These are phyloP conservation scores for Arabis hirsuta DNA, from an alignment of 345 rosid species.

Conservation along the genomic window DNA sequence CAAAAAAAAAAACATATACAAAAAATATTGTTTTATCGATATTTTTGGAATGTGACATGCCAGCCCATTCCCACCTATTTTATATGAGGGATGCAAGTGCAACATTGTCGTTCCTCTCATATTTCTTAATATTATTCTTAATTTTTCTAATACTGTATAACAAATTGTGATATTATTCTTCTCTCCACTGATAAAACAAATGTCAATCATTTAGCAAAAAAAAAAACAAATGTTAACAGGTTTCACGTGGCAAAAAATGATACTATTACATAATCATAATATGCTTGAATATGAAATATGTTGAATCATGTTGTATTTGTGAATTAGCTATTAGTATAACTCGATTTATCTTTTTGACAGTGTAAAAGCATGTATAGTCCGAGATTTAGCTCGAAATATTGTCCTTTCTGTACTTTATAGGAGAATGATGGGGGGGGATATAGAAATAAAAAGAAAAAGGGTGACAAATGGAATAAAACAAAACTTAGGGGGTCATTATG, in stretches of 20 bases:
- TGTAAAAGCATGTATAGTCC: neutral
- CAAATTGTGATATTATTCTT: neutral
- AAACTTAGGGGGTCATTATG: conserved; percentile 33
- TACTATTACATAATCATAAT: neutral
- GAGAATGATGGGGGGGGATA: neutral
- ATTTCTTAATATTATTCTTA: conserved; percentile 1
- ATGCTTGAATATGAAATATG: neutral
- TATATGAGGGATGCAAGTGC: conserved; percentile 30
- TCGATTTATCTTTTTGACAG: neutral
- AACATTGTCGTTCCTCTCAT: conserved; percentile 31
- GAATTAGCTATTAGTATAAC: neutral
- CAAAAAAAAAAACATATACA: neutral
- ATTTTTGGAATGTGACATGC: conserved; percentile 40
- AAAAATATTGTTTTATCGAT: neutral
- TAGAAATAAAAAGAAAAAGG: neutral
- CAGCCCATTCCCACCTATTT: conserved; percentile 41
- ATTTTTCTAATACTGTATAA: conserved; percentile 3
- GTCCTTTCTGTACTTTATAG: neutral
- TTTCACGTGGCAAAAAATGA: conserved; percentile 25
- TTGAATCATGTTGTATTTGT: neutral
- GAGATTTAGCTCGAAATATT: neutral
- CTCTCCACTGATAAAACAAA: conserved; percentile 22
- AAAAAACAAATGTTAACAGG: conserved; percentile 18
- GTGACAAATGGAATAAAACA: conserved; percentile 9
- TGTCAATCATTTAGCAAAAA: neutral